Conservation (phyloP, 768 basidiomycete genomes). For the Sarcodon sp. region DNA sequence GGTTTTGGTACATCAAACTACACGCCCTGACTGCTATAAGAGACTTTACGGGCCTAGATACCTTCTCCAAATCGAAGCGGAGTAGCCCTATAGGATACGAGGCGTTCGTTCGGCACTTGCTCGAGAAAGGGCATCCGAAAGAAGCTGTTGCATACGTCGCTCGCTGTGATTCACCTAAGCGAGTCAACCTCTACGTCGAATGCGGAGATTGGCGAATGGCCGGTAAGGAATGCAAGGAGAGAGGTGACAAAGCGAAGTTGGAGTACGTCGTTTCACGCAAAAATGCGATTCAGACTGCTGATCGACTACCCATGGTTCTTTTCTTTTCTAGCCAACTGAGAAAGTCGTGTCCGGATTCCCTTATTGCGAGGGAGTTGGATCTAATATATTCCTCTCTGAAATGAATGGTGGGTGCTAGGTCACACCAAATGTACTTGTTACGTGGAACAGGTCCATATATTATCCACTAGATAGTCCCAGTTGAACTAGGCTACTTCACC, state of each 20-base stretch:
- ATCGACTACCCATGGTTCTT: slow-evolving; percentile 1
- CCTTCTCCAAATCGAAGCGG: slow-evolving; percentile 76
- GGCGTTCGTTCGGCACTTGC: slow-evolving; percentile 70
- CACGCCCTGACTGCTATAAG: slow-evolving; percentile 65
- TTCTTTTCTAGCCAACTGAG: slow-evolving; percentile 44
- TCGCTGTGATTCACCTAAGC: slow-evolving; percentile 71
- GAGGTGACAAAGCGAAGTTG: slow-evolving; percentile 71
- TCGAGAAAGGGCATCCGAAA: slow-evolving; percentile 57
- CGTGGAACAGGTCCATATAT: too few relatives aligned
- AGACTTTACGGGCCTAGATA: slow-evolving; percentile 81
- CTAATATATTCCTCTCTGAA: slow-evolving; percentile 54
- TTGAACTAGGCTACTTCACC: too few relatives aligned
- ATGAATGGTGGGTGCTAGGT: too few relatives aligned
- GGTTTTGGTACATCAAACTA: slow-evolving; percentile 91
- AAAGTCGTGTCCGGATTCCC: slow-evolving; percentile 64
- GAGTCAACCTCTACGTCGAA: slow-evolving; percentile 78
- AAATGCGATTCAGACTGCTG: neutral
- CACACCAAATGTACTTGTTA: too few relatives aligned
- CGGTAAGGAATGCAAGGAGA: slow-evolving; percentile 81
- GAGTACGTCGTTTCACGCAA: too few relatives aligned
- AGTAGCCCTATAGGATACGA: slow-evolving; percentile 90
- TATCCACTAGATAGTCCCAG: too few relatives aligned
- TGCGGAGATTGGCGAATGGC: slow-evolving; percentile 89
- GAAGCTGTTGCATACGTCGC: slow-evolving; percentile 72
- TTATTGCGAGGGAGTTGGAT: slow-evolving; percentile 72